phyloP scores from a whole-genome alignment of 768 basidiomycete genomes.

The Tulasnella sp. region DNA sequence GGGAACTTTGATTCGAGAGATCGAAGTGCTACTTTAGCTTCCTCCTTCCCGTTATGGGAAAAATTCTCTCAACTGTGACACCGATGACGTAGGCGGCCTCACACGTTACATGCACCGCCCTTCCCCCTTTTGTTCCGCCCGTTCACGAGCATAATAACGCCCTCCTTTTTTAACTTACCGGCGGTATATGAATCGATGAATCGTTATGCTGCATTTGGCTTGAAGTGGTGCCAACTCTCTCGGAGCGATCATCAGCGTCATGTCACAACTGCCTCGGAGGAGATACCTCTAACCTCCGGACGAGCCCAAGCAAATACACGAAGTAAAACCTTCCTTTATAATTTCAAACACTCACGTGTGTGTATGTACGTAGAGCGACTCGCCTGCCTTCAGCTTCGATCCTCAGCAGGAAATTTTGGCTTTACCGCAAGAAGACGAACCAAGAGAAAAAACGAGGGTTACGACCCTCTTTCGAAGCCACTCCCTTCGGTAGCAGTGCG shows the following conservation, averaged over 20 bases:
- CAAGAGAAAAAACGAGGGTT: too few relatives aligned
- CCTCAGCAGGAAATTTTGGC: not conserved
- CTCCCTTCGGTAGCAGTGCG: too few relatives aligned
- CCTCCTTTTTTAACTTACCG: not conserved
- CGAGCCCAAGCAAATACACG: not conserved
- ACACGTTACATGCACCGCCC: not conserved
- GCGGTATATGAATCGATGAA: not conserved
- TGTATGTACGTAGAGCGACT: not conserved
- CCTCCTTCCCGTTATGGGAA: not conserved
- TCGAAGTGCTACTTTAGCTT: not conserved
- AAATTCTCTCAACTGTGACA: not conserved
- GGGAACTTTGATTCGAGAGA: not conserved
- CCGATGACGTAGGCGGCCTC: not conserved
- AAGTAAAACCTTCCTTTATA: not conserved
- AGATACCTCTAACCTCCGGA: not conserved
- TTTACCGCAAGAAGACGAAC: too few relatives aligned
- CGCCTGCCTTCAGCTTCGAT: not conserved
- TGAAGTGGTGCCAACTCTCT: not conserved
- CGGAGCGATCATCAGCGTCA: not conserved
- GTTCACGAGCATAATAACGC: too few relatives aligned
- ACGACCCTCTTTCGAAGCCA: not conserved
- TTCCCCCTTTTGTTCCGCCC: not conserved
- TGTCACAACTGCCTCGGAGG: not conserved
- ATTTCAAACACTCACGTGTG: not conserved
- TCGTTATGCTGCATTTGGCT: not conserved